phyloP scores from a whole-genome alignment of 2,329 filamentous ascomycete genomes.

The Paecilomyces niveus region DNA sequence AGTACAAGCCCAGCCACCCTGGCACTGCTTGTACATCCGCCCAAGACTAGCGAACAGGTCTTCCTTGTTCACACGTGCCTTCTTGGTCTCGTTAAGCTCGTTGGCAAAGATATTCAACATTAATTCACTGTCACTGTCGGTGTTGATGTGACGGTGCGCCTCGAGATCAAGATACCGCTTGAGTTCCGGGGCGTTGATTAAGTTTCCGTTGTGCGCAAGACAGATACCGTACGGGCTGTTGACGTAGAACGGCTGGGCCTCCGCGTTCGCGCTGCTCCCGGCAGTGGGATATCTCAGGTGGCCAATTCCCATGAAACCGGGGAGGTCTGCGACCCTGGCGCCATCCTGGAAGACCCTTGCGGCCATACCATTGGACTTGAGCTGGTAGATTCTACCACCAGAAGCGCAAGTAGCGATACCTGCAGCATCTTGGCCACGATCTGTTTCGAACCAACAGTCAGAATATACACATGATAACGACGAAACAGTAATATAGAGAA shows the following conservation, averaged over 20 bases:
- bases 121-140: constrained; percentile 79
- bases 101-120: constrained; percentile 86
- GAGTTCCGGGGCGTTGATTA: constrained; percentile 70
- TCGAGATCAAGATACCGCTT: constrained; percentile 66
- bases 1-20: constrained; percentile 72
- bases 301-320: constrained; percentile 78
- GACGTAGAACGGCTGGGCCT: constrained; percentile 90
- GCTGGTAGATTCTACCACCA: constrained; percentile 76
- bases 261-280: constrained; percentile 73
- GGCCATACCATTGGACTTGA: constrained; percentile 86
- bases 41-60: constrained; percentile 68
- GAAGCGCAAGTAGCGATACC: constrained; percentile 70
- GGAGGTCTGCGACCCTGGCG: constrained; percentile 62
- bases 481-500: constrained; percentile 13
- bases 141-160: constrained; percentile 81
- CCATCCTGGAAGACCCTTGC: constrained; percentile 79
- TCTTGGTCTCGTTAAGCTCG: constrained; percentile 71
- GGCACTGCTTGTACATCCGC: constrained; percentile 64
- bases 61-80: constrained; percentile 69
- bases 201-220: constrained; percentile 79
- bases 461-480: constrained; percentile 21
- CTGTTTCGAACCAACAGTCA: constrained; percentile 15
- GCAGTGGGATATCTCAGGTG: constrained; percentile 87
- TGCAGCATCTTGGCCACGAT: constrained; percentile 80
- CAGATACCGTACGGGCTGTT: constrained; percentile 79